phyloP scores from a whole-genome alignment of 2,329 filamentous ascomycete species.

The Cercospora sp. region DNA sequence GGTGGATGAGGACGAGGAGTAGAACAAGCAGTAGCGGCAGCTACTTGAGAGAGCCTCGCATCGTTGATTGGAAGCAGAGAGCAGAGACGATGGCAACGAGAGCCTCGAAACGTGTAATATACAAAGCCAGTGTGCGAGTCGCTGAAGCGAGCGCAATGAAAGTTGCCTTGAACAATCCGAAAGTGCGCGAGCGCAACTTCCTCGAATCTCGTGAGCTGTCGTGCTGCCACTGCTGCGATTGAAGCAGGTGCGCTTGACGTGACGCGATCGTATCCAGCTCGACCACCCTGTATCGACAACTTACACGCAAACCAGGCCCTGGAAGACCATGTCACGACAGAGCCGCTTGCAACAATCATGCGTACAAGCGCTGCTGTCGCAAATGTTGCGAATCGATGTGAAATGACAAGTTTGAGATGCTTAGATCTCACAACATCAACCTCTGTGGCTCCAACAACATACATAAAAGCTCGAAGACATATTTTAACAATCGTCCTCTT shows the following conservation, averaged over 20 bases:
- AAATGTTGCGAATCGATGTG: background rate
- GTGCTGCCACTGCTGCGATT: background rate
- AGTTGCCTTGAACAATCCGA: background rate
- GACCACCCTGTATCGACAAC: background rate
- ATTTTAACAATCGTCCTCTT: background rate
- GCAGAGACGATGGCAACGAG: background rate
- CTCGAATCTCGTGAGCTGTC: background rate
- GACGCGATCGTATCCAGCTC: background rate
- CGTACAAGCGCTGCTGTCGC: background rate
- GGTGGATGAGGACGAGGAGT: conserved; percentile 26
- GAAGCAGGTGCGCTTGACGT: background rate
- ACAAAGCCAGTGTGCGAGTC: background rate
- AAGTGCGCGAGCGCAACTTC: background rate
- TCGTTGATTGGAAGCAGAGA: background rate
- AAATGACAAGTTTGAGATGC: background rate
- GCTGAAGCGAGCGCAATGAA: background rate
- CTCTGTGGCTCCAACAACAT: background rate
- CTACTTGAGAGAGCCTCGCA: background rate
- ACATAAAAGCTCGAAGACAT: background rate
- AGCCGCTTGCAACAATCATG: too few relatives aligned
- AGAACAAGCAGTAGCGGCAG: background rate
- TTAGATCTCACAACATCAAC: background rate
- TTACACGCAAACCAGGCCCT: background rate
- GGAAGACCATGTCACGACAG: too few relatives aligned
- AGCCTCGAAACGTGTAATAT: background rate